Conservation (phyloP, 805 yeast species). For the Zygotorulaspora danielsina region DNA sequence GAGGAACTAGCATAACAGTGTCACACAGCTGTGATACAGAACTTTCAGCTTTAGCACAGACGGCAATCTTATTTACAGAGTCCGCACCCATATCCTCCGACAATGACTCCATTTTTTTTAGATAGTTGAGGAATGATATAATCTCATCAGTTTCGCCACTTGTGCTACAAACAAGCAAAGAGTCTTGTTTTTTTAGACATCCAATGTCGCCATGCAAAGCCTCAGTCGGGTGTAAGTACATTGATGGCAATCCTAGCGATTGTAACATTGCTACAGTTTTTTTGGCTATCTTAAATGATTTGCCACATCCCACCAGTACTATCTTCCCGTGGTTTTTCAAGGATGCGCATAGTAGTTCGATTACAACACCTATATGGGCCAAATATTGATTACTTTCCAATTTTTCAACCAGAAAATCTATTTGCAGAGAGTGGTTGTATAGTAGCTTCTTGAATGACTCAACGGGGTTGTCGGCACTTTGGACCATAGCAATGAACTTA, state of each 20-base stretch:
- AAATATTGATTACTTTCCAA: constrained; percentile 11
- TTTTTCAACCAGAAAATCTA: constrained; percentile 18
- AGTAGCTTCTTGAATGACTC: constrained; percentile 15
- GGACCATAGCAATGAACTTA: background rate
- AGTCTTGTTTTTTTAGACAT: constrained; percentile 51
- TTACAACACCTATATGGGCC: constrained; percentile 2
- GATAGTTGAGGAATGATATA: constrained; percentile 32
- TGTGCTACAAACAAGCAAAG: constrained; percentile 60
- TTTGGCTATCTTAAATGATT: constrained; percentile 71
- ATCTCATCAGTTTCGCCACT: constrained; percentile 85
- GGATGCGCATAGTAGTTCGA: constrained; percentile 25
- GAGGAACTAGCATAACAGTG: constrained; percentile 28
- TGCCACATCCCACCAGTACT: constrained; percentile 79
- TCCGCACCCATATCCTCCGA: constrained; percentile 3
- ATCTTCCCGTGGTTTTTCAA: constrained; percentile 55
- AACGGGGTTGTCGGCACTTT: constrained; percentile 1
- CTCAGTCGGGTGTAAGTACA: constrained; percentile 73
- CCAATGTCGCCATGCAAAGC: constrained; percentile 93
- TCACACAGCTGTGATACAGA: constrained; percentile 32
- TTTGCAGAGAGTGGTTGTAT: constrained; percentile 19
- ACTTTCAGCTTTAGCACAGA: constrained; percentile 14
- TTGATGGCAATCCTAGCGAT: constrained; percentile 68
- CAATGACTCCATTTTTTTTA: constrained; percentile 8
- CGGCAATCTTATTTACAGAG: constrained; percentile 12
- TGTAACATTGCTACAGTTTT: constrained; percentile 79